These are phyloP conservation scores for Aspergillus chevalieri DNA, from an alignment of 2,329 filamentous ascomycete species.

Conservation along the genomic window DNA sequence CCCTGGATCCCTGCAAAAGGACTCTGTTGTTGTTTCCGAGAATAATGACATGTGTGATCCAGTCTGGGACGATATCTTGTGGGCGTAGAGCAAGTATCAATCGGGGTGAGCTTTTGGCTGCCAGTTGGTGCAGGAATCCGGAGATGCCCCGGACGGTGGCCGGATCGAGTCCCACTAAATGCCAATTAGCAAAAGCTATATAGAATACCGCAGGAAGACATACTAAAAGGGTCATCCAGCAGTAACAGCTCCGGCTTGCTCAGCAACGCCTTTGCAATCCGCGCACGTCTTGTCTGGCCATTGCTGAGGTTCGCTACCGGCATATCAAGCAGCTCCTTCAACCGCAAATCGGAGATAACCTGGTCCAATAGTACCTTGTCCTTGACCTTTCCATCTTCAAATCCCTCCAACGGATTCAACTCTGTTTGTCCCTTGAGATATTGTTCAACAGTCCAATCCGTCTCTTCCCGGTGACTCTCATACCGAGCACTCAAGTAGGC, in stretches of 20 bases:
- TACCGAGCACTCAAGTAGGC: slow-evolving; percentile 86
- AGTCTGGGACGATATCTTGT: slow-evolving; percentile 80
- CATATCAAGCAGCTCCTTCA: slow-evolving; percentile 65
- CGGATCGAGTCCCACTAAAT: slow-evolving; percentile 75
- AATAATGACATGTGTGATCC: slow-evolving; percentile 80
- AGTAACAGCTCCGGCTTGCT: slow-evolving; percentile 72
- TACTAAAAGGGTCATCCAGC: slow-evolving; percentile 84
- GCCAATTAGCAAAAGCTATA: slow-evolving; percentile 9
- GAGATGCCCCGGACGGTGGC: slow-evolving; percentile 69
- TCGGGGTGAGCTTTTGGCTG: slow-evolving; percentile 60
- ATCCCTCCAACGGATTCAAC: slow-evolving; percentile 63
- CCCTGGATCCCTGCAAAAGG: slow-evolving; percentile 59
- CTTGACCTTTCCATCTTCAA: slow-evolving; percentile 45
- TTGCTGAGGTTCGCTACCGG: slow-evolving; percentile 89
- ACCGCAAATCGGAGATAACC: slow-evolving; percentile 63
- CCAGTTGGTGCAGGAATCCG: slow-evolving; percentile 61
- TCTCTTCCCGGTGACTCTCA: slow-evolving; percentile 77
- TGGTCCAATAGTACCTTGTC: slow-evolving; percentile 50
- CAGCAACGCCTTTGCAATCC: slow-evolving; percentile 81
- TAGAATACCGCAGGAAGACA: slow-evolving; percentile 16
- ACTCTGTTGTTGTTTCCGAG: slow-evolving; percentile 63
- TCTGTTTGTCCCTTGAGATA: slow-evolving; percentile 78
- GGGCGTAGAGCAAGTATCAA: slow-evolving; percentile 73
- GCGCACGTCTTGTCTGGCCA: slow-evolving; percentile 78
- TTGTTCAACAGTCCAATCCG: slow-evolving; percentile 76